A percentile compares a stretch with the other conserved stretches of the same genome.
Evolutionary conservation across 768 basidiomycete species (phyloP).

Genomic region (Cystobasidium ongulense): DNA sequence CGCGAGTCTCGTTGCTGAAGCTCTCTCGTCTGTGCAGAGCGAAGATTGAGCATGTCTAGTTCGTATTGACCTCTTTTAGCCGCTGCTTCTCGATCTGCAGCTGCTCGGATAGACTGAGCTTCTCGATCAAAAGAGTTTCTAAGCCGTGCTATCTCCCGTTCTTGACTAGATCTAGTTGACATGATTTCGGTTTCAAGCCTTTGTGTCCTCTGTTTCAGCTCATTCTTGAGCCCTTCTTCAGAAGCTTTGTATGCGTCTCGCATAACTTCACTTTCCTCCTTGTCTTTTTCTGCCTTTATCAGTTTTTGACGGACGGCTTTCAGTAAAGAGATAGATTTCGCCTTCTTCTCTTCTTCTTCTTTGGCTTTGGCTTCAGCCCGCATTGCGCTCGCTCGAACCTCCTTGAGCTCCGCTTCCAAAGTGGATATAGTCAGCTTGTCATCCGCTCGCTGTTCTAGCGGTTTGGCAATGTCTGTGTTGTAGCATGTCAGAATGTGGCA

Average conservation of each 20-base stretch:
- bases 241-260: conserved; percentile 27
- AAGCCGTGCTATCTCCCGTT: conserved; percentile 49
- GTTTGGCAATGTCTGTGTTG: neutral
- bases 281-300: conserved; percentile 86
- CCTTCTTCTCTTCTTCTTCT: conserved; percentile 95
- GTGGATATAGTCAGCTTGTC: neutral
- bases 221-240: neutral
- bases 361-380: conserved; percentile 56
- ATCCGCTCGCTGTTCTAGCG: neutral
- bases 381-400: conserved; percentile 40
- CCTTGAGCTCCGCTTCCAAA: conserved; percentile 10
- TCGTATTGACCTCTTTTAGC: conserved; percentile 65
- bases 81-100: conserved; percentile 63
- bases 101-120: conserved; percentile 37
- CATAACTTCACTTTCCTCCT: conserved; percentile 48
- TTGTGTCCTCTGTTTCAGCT: neutral
- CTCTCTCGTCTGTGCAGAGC: conserved; percentile 66
- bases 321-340: conserved; percentile 80
- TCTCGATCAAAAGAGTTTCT: conserved; percentile 43
- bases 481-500: neutral
- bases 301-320: conserved; percentile 94
- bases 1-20: conserved; percentile 55
- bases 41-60: conserved; percentile 62
- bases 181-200: conserved; percentile 21
- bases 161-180: conserved; percentile 33